Evolutionary conservation across 2,329 filamentous ascomycete genomes (phyloP).

Genomic region (Calonectria naviculata): DNA sequence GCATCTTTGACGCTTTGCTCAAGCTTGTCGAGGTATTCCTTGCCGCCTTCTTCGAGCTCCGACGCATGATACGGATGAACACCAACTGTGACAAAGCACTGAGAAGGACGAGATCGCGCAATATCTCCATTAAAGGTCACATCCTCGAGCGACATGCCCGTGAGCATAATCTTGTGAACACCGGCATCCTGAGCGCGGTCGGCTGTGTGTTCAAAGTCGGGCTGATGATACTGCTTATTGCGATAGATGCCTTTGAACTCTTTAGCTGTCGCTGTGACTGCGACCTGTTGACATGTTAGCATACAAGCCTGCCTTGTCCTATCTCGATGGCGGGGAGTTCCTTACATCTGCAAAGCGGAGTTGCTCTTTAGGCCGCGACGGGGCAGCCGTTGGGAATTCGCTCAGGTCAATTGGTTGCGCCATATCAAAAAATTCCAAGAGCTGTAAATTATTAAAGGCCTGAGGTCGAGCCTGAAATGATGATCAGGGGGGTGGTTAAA

Average conservation of each 20-base stretch:
- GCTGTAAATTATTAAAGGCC: background rate
- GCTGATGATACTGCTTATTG: conserved; percentile 58
- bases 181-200: conserved; percentile 53
- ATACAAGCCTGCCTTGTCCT: too few relatives aligned
- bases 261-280: conserved; percentile 51
- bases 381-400: conserved; percentile 35
- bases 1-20: conserved; percentile 38
- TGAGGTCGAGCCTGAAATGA: background rate
- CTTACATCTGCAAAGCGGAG: conserved; percentile 41
- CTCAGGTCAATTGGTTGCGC: conserved; percentile 34
- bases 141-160: conserved; percentile 51
- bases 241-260: conserved; percentile 64
- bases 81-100: conserved; percentile 58
- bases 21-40: conserved; percentile 35
- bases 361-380: conserved; percentile 28
- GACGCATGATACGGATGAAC: conserved; percentile 62
- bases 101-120: conserved; percentile 40
- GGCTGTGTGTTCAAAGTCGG: conserved; percentile 56
- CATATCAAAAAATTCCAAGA: conserved; percentile 20
- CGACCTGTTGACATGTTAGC: conserved; percentile 40
- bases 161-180: conserved; percentile 54
- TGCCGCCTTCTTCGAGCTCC: conserved; percentile 50
- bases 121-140: conserved; percentile 42
- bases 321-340: background rate
- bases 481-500: background rate